Evolutionary conservation across 2,329 filamentous ascomycete species (phyloP).

Genomic region (Ceratocystis colombiana): DNA sequence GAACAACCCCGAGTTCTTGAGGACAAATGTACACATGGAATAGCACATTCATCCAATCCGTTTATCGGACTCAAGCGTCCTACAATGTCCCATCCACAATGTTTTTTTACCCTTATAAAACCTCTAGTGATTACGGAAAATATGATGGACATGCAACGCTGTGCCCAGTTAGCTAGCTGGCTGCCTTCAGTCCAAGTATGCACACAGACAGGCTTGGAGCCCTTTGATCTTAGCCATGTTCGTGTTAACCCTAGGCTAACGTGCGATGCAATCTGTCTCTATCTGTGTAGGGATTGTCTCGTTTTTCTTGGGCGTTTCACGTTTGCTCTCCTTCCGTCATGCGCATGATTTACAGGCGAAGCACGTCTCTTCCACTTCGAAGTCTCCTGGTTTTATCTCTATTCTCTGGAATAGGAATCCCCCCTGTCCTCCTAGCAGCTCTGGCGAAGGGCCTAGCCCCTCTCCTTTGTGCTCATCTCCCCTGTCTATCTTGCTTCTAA

Average conservation of each 20-base stretch:
- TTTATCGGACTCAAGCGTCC: too few relatives aligned
- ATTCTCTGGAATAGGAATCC: background rate
- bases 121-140: too few relatives aligned
- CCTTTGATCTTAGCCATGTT: background rate
- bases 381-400: background rate
- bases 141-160: too few relatives aligned
- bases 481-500: too few relatives aligned
- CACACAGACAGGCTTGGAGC: background rate
- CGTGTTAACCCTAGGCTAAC: background rate
- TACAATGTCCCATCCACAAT: too few relatives aligned
- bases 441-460: slow-evolving; percentile 1
- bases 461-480: background rate
- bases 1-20: too few relatives aligned
- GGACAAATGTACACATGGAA: too few relatives aligned
- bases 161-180: too few relatives aligned
- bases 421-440: background rate
- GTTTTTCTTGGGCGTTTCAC: slow-evolving; percentile 1
- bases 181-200: too few relatives aligned
- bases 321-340: background rate
- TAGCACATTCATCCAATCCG: too few relatives aligned
- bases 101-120: too few relatives aligned
- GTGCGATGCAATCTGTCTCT: background rate
- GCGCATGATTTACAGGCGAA: background rate
- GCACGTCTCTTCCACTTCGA: background rate
- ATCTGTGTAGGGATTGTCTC: background rate